Evolutionary conservation across 805 yeast species (phyloP).

Genomic region (Ogataea salicorniae): DNA sequence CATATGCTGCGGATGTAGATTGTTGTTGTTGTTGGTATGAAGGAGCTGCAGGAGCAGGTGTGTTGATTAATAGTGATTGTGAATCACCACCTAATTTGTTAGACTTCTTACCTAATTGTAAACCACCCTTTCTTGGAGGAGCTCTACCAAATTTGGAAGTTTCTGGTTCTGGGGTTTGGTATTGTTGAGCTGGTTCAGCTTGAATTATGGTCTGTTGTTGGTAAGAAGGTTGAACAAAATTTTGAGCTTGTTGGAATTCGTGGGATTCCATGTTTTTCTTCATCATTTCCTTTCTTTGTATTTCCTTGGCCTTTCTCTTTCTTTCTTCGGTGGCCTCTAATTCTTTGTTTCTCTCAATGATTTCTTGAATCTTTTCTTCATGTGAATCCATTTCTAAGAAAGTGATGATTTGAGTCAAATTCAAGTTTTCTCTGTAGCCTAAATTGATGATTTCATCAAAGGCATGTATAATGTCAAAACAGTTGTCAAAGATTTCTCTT

Average conservation of each 20-base stretch:
- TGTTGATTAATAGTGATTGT: slow-evolving; percentile 28
- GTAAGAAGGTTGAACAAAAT: slow-evolving; percentile 6
- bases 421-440: slow-evolving; percentile 86
- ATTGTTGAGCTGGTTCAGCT: slow-evolving; percentile 17
- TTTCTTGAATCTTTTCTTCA: slow-evolving; percentile 97
- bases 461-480: slow-evolving; percentile 85
- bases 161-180: slow-evolving; percentile 12
- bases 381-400: slow-evolving; percentile 97
- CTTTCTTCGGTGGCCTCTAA: slow-evolving; percentile 96
- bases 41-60: slow-evolving; percentile 18
- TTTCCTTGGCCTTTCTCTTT: slow-evolving; percentile 89
- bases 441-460: slow-evolving; percentile 89
- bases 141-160: slow-evolving; percentile 18
- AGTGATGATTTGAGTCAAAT: slow-evolving; percentile 75
- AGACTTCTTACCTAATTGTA: slow-evolving; percentile 66
- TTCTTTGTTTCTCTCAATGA: slow-evolving; percentile 94
- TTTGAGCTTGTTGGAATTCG: slow-evolving; percentile 19
- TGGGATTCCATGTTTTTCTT: slow-evolving; percentile 48
- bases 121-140: slow-evolving; percentile 59
- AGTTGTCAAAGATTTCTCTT: slow-evolving; percentile 72
- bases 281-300: slow-evolving; percentile 73
- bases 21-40: slow-evolving; percentile 20
- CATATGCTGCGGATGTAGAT: slow-evolving; percentile 16
- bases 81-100: slow-evolving; percentile 20
- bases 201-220: slow-evolving; percentile 20